Evolutionary conservation across 1,284 basidiomycete species (phyloP).

Genomic region (Hemileia vastatrix): DNA sequence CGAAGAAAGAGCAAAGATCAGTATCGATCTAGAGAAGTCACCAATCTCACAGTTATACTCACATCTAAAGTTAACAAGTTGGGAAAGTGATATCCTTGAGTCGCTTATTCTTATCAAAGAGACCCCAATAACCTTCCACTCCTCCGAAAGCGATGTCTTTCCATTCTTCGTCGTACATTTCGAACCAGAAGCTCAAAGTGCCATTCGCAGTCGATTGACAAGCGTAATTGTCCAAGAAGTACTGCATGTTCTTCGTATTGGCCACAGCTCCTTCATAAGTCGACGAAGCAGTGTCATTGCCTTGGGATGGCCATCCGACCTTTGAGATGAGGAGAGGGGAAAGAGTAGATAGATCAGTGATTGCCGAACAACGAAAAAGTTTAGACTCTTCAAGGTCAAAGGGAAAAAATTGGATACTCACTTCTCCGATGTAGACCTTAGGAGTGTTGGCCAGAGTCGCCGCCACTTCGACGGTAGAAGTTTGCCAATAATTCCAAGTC

Average conservation of each 20-base stretch:
- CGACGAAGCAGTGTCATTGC: constrained; percentile 27
- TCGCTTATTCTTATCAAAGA: constrained; percentile 31
- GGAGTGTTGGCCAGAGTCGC: constrained; percentile 29
- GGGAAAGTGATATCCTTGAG: constrained; percentile 25
- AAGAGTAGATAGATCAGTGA: too few relatives aligned
- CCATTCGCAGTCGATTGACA: constrained; percentile 33
- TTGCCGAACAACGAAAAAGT: too few relatives aligned
- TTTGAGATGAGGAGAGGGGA: constrained; percentile 19
- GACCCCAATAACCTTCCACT: constrained; percentile 36
- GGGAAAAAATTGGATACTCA: too few relatives aligned
- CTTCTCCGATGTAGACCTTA: constrained; percentile 26
- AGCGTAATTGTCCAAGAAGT: constrained; percentile 30
- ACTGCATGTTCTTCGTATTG: constrained; percentile 29
- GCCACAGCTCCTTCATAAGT: constrained; percentile 30
- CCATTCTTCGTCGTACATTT: constrained; percentile 36
- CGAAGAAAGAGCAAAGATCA: too few relatives aligned
- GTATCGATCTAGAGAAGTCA: too few relatives aligned
- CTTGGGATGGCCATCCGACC: constrained; percentile 34
- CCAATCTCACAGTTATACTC: too few relatives aligned
- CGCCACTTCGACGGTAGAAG: constrained; percentile 1
- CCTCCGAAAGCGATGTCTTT: constrained; percentile 33
- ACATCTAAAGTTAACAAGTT: too few relatives aligned
- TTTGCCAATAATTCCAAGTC: constrained; percentile 30
- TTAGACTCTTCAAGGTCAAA: too few relatives aligned
- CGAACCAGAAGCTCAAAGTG: constrained; percentile 30